These are phyloP conservation scores for Neofusicoccum ribis DNA, from an alignment of 2,329 filamentous ascomycete species.

Conservation along the genomic window DNA sequence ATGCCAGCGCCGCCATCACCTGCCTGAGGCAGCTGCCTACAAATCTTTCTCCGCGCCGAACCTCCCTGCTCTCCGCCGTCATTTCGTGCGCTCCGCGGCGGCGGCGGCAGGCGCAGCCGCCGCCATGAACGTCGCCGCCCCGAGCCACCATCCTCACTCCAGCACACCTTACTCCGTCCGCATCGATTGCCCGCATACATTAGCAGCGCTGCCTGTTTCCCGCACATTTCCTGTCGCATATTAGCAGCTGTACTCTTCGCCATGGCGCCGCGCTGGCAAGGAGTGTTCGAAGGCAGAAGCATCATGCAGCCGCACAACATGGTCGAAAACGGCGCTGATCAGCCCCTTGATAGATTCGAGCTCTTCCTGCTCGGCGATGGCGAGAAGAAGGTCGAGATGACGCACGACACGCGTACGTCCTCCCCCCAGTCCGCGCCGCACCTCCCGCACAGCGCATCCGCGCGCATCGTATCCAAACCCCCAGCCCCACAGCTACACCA, in stretches of 20 bases:
- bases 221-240: not conserved
- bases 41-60: not conserved
- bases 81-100: not conserved
- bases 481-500: not conserved
- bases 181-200: not conserved
- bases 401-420: conserved; percentile 79
- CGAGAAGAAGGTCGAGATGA: conserved; percentile 91
- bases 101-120: not conserved
- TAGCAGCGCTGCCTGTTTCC: not conserved
- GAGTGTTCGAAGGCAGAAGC: too few relatives aligned
- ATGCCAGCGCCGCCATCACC: conserved; percentile 5
- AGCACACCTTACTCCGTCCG: not conserved
- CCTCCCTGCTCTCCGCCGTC: not conserved
- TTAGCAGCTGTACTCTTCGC: not conserved
- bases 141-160: conserved; percentile 2
- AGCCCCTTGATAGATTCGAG: conserved; percentile 69
- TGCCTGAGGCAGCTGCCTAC: conserved; percentile 13
- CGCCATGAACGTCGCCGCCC: not conserved
- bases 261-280: too few relatives aligned
- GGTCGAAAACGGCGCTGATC: conserved; percentile 14
- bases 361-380: conserved; percentile 83
- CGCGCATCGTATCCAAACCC: not conserved
- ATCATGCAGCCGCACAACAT: not conserved
- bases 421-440: not conserved
- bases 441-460: not conserved